A percentile compares a stretch with the other conserved stretches of the same genome.
These are phyloP conservation scores for Cladosporium colombiae DNA, from an alignment of 2,329 filamentous ascomycete species.

Conservation along the genomic window DNA sequence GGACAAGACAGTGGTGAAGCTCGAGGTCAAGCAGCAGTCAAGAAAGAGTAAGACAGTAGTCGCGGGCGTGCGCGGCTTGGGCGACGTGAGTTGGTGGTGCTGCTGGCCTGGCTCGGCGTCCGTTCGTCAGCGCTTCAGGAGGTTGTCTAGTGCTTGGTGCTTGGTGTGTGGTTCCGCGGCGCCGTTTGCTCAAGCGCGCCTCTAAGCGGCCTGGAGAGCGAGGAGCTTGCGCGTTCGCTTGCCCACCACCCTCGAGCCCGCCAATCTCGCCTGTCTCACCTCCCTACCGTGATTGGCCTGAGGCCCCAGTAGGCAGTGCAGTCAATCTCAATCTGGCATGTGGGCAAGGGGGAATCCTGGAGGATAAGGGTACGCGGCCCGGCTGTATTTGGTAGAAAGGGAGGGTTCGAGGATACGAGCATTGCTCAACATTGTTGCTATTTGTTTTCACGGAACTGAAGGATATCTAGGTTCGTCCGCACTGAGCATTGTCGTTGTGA, in stretches of 20 bases:
- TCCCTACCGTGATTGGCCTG: slow-evolving; percentile 9
- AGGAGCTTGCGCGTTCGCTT: slow-evolving; percentile 12
- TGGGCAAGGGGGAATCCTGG: not conserved
- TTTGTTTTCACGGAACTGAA: not conserved
- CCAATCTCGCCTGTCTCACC: slow-evolving; percentile 9
- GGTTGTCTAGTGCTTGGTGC: not conserved
- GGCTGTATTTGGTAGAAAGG: not conserved
- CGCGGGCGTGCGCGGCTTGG: slow-evolving; percentile 5
- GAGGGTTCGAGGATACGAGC: not conserved
- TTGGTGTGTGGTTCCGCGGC: not conserved
- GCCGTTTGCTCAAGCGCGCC: not conserved
- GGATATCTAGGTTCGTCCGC: not conserved
- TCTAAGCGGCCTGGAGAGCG: not conserved
- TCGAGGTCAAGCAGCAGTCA: slow-evolving; percentile 13
- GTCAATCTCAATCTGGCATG: slow-evolving; percentile 16
- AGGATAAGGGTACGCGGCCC: not conserved
- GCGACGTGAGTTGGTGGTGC: slow-evolving; percentile 3
- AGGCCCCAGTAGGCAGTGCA: slow-evolving; percentile 13
- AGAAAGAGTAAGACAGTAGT: slow-evolving; percentile 2
- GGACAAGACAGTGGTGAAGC: slow-evolving; percentile 17
- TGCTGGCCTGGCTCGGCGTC: not conserved
- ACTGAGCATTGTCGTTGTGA: not conserved
- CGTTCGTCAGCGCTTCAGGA: slow-evolving; percentile 6
- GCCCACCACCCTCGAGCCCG: not conserved
- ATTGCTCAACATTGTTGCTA: not conserved